Percentiles rank a stretch among this genome's conserved stretches.
phyloP scores from a whole-genome alignment of 305 asterid species.

The Plantago rigida region DNA sequence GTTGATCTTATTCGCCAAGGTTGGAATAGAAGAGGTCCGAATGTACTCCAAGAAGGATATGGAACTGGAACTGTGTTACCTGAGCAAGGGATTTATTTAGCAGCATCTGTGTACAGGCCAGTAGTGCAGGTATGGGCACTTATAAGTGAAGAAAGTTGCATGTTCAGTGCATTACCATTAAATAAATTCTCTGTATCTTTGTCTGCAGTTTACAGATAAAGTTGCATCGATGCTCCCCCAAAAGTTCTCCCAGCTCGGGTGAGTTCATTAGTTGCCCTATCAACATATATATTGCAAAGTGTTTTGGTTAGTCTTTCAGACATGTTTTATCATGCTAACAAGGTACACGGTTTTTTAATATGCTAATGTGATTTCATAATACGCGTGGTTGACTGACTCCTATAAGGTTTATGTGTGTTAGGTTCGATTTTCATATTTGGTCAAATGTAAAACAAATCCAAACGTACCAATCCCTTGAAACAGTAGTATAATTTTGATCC shows the following conservation, averaged over 20 bases:
- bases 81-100: conserved; percentile 94
- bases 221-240: conserved; percentile 94
- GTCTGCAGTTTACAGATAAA: conserved; percentile 85
- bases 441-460: no score
- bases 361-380: no score
- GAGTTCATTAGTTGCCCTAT: conserved; percentile 27
- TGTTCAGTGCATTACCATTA: conserved; percentile 14
- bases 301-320: no score
- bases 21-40: conserved; percentile 80
- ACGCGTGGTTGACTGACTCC: no score
- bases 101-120: conserved; percentile 94
- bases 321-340: no score
- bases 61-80: conserved; percentile 87
- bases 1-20: conserved; percentile 77
- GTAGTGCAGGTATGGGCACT: conserved; percentile 68
- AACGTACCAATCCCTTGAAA: no score
- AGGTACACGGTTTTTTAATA: no score
- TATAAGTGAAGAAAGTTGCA: conserved; percentile 23
- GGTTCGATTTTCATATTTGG: no score
- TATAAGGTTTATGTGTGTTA: no score
- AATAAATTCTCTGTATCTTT: conserved; percentile 20
- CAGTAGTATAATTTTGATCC: no score
- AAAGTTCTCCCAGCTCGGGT: conserved; percentile 85
- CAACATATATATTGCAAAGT: background rate
- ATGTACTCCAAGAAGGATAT: conserved; percentile 94